A percentile compares a stretch with the other conserved stretches of the same genome.
These are phyloP conservation scores for Cordia subcordata DNA, from an alignment of 257 asterid species.

Conservation along the genomic window DNA sequence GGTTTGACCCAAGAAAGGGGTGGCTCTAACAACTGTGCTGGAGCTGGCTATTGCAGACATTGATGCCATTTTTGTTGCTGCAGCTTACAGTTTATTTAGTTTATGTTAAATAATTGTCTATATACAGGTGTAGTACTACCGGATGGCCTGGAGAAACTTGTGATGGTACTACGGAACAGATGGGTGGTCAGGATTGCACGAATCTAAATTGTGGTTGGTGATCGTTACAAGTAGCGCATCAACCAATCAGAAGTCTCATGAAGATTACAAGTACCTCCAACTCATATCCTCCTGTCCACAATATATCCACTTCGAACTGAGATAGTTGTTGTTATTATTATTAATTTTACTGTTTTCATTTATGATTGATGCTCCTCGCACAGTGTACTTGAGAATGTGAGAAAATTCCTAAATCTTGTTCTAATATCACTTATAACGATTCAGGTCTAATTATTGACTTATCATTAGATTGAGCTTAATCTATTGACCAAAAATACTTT, in stretches of 20 bases:
- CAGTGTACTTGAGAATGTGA: too few species aligned
- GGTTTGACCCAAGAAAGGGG: conserved; percentile 75
- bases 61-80: conserved; percentile 34
- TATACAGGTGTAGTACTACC: conserved; percentile 8
- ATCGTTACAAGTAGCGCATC: conserved; percentile 9
- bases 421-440: too few species aligned
- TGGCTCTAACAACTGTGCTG: conserved; percentile 49
- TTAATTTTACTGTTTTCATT: too few species aligned
- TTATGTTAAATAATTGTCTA: background rate
- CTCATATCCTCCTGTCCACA: conserved; percentile 58
- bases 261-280: conserved; percentile 43
- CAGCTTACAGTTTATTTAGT: background rate
- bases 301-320: conserved; percentile 7
- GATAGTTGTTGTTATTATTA: background rate
- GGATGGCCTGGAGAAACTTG: conserved; percentile 11
- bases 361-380: too few species aligned
- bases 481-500: too few species aligned
- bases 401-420: too few species aligned
- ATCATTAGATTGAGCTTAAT: too few species aligned
- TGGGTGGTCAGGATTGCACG: conserved; percentile 38
- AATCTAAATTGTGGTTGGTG: conserved; percentile 45
- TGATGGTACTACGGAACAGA: conserved; percentile 15
- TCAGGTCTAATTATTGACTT: too few species aligned
- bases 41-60: conserved; percentile 64
- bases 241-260: conserved; percentile 45